Evolutionary conservation across 352 stramenopile species (phyloP).

Genomic region (Pythium pyrilobum): DNA sequence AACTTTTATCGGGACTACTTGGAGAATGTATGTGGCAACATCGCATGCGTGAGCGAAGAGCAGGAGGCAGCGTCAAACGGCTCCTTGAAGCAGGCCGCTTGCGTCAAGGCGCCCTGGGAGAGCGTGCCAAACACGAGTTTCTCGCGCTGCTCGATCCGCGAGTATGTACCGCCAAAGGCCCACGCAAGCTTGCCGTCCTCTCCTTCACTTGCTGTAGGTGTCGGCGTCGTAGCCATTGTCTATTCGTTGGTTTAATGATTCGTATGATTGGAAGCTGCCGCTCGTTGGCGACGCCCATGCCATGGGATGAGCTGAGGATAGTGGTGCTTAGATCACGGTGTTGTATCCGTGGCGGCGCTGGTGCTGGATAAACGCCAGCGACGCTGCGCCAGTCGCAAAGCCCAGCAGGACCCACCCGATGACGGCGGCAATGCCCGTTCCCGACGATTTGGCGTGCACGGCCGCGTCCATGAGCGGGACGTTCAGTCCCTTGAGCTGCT

Average conservation of each 20-base stretch:
- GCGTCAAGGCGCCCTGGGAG: slow-evolving; percentile 45
- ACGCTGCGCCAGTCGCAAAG: slow-evolving; percentile 26
- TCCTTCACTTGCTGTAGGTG: too few relatives aligned
- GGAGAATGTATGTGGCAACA: slow-evolving; percentile 59
- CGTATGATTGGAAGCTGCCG: too few relatives aligned
- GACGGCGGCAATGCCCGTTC: background rate
- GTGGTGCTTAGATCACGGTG: slow-evolving; percentile 6
- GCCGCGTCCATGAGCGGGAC: background rate
- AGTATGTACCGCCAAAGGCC: slow-evolving; percentile 34
- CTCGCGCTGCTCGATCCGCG: slow-evolving; percentile 51
- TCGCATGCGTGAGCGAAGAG: slow-evolving; percentile 50
- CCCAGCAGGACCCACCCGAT: slow-evolving; percentile 34
- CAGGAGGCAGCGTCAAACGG: slow-evolving; percentile 29
- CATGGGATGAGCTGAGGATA: too few relatives aligned
- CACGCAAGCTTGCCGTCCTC: background rate
- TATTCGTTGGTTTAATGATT: background rate
- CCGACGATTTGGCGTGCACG: background rate
- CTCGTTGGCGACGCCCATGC: too few relatives aligned
- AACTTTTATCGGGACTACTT: slow-evolving; percentile 62
- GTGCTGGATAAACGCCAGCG: slow-evolving; percentile 29
- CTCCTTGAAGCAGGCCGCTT: slow-evolving; percentile 31
- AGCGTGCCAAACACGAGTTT: slow-evolving; percentile 40
- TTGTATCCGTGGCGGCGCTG: slow-evolving; percentile 35
- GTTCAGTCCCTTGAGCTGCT: slow-evolving; percentile 34
- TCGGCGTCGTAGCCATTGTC: background rate